Base-by-base conservation (phyloP, 2,329 filamentous ascomycete species). In the Lachnellula hyalina region DNA sequence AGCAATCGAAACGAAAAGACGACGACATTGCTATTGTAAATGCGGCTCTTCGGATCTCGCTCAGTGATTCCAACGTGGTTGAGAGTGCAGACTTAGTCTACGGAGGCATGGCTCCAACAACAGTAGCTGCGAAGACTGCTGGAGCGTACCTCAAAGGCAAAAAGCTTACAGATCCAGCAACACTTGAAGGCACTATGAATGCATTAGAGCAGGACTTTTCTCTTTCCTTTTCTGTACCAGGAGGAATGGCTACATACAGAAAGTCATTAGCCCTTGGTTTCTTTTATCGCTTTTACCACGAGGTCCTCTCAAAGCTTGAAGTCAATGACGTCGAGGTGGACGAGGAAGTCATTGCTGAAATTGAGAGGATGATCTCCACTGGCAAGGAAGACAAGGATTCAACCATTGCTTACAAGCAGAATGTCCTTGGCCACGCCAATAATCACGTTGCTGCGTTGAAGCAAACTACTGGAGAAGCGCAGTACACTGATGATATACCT, bases 1-100 rank as follows among this genome's bases (percentile, higher is more conserved):
- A 99, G 73, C 93, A 97, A 70, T 85, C 94, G 0, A 99, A 99
- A 76, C 78, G 94, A 62, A 97, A 97, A 69, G 94, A 99, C 65
- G 94, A 99, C 65, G 94, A 99, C 68, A 97, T 99, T 68, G 94
- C 94, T 2, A 97, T 99, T 64, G 94, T 97, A 23, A 97, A 95
- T 48, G 85, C 88, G 28, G 91, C 93, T 1, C 72, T 97, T 54
- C 83, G 90, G 36, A 78, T 97, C 5, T 82, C 81, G 5, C 73
- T 97, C 2, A 81, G 85, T 40, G 80, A 87, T 2, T 77, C 79
- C 1, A 82, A 93, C 42, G 70, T 83, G 1, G 89, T 97, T 5
- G 79, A 85, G 57, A 85, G 86, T 60, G 85, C 83, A 56, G 90
- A 87, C 64, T 77, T 99, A 21, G 89, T 96, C 3, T 97, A 96